These are phyloP conservation scores for Pestalotiopsis sp. DNA, from an alignment of 2,329 filamentous ascomycete genomes.

Conservation along the genomic window DNA sequence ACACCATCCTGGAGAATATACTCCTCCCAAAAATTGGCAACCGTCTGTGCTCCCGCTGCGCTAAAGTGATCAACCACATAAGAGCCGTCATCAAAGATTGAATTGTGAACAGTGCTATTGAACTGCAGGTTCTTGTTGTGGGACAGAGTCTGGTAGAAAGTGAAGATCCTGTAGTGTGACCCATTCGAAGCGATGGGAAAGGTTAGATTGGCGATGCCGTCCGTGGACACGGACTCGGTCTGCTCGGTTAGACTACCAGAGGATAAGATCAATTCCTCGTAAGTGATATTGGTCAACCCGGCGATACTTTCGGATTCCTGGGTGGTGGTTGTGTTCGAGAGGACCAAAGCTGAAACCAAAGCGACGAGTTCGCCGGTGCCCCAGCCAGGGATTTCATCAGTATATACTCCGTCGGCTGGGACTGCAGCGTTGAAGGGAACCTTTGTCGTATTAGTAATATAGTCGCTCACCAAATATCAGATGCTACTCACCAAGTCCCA, in stretches of 20 bases:
- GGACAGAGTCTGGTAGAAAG: not conserved
- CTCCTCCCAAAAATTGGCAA: not conserved
- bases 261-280: not conserved
- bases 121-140: not conserved
- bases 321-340: not conserved
- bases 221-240: not conserved
- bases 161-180: not conserved
- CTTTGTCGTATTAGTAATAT: not conserved
- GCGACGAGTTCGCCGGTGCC: not conserved
- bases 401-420: not conserved
- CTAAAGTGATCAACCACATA: not conserved
- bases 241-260: not conserved
- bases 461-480: fast-evolving
- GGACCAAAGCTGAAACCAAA: not conserved
- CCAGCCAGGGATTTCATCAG: not conserved
- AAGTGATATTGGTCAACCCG: not conserved
- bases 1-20: not conserved
- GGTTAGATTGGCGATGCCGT: not conserved
- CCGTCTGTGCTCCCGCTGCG: not conserved
- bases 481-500: not conserved
- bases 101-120: not conserved
- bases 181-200: not conserved
- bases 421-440: not conserved
- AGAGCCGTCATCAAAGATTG: not conserved
- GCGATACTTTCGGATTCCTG: not conserved